Evolutionary conservation across 352 stramenopile genomes (phyloP).

Genomic region (Phytophthora meadii): DNA sequence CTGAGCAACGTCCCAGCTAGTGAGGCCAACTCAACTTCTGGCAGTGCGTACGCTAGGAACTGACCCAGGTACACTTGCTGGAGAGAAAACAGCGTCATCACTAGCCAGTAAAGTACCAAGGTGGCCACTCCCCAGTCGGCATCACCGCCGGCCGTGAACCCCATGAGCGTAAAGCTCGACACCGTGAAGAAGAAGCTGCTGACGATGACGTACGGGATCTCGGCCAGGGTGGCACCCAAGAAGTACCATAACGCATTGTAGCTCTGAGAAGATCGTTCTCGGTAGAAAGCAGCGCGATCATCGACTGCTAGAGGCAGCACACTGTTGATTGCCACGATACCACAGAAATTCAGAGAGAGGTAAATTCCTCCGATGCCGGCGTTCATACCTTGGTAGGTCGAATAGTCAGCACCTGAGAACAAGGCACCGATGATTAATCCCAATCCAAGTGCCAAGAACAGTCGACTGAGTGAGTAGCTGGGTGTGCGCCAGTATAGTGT

Average conservation of each 20-base stretch:
- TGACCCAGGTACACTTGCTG: conserved; percentile 44
- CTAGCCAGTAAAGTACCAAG: conserved; percentile 33
- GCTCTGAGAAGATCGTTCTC: conserved; percentile 70
- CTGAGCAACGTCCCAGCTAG: conserved; percentile 35
- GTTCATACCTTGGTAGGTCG: conserved; percentile 44
- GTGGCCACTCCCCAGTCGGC: conserved; percentile 26
- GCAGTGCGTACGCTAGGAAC: conserved; percentile 32
- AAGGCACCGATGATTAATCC: conserved; percentile 23
- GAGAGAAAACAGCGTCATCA: conserved; percentile 28
- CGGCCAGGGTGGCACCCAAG: conserved; percentile 69
- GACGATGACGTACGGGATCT: conserved; percentile 60
- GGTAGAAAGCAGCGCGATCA: conserved; percentile 76
- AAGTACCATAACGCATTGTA: conserved; percentile 78
- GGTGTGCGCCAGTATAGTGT: conserved; percentile 85
- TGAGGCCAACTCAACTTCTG: conserved; percentile 32
- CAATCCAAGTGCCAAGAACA: conserved; percentile 18
- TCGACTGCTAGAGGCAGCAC: conserved; percentile 85
- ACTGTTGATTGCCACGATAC: conserved; percentile 56
- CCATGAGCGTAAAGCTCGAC: conserved; percentile 48
- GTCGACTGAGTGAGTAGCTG: conserved; percentile 82
- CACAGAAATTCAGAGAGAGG: conserved; percentile 69
- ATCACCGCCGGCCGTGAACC: conserved; percentile 38
- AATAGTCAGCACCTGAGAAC: conserved; percentile 30
- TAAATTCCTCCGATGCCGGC: conserved; percentile 74
- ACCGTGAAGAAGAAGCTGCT: conserved; percentile 40